phyloP scores from a whole-genome alignment of 2,329 filamentous ascomycete genomes.

The Monosporascus sp. region DNA sequence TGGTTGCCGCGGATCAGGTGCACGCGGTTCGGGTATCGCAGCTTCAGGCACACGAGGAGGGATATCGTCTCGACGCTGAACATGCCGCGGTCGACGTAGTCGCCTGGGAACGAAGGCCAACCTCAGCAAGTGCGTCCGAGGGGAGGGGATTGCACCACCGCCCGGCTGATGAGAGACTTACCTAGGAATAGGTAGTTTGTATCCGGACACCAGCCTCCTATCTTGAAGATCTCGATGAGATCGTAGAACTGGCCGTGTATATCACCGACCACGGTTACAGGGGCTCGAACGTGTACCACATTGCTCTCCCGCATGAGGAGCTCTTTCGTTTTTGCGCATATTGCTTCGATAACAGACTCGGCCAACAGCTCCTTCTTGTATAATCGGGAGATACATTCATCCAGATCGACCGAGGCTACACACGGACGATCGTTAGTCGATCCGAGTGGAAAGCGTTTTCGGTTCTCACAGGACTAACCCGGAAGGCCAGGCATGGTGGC shows the following conservation, averaged over 20 bases:
- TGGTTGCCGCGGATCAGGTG: conserved; percentile 97
- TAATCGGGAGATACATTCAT: conserved; percentile 94
- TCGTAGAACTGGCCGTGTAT: conserved; percentile 99
- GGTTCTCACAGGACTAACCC: conserved; percentile 33
- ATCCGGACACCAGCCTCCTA: conserved; percentile 93
- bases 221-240: conserved; percentile 98
- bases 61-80: conserved; percentile 99
- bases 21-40: conserved; percentile 92
- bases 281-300: conserved; percentile 92
- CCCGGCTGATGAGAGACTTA: conserved; percentile 29
- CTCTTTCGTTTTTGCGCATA: conserved; percentile 99
- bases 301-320: conserved; percentile 99
- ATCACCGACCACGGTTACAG: conserved; percentile 95
- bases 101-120: conserved; percentile 49
- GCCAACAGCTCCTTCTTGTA: conserved; percentile 97
- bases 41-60: conserved; percentile 91
- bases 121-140: conserved; percentile 2
- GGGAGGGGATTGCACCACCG: background rate
- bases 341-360: conserved; percentile 96
- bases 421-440: conserved; percentile 5
- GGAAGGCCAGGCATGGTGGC: conserved; percentile 52
- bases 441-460: background rate
- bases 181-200: conserved; percentile 98
- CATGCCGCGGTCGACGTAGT: conserved; percentile 97
- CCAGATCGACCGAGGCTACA: conserved; percentile 88